Evolutionary conservation across 129 eudicot species (phyloP).

Genomic region (carrot (Daucus carota)): DH1_v3.0 NC_030386.2:33949001-33949500

Average conservation of each 20-base stretch:
- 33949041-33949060: not conserved
- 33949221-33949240: constrained; percentile 67
- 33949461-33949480: too few relatives aligned
- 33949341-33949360: not conserved
- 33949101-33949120: not conserved
- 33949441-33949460: too few relatives aligned
- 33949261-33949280: too few relatives aligned
- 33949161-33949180: constrained; percentile 98
- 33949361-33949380: too few relatives aligned
- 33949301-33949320: not conserved
- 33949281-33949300: not conserved
- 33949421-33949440: too few relatives aligned
- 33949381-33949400: too few relatives aligned
- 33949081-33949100: not conserved
- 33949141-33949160: constrained; percentile 85
- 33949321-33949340: not conserved
- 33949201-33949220: constrained; percentile 95
- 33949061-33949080: not conserved
- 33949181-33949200: constrained; percentile 99
- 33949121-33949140: not conserved
- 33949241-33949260: not conserved
- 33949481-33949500: too few relatives aligned
- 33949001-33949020: not conserved
- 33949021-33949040: not conserved
- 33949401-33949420: too few relatives aligned